Evolutionary conservation across 371 early-diverging fungal species (phyloP).

Genomic region (Apophysomyces sp.): DNA sequence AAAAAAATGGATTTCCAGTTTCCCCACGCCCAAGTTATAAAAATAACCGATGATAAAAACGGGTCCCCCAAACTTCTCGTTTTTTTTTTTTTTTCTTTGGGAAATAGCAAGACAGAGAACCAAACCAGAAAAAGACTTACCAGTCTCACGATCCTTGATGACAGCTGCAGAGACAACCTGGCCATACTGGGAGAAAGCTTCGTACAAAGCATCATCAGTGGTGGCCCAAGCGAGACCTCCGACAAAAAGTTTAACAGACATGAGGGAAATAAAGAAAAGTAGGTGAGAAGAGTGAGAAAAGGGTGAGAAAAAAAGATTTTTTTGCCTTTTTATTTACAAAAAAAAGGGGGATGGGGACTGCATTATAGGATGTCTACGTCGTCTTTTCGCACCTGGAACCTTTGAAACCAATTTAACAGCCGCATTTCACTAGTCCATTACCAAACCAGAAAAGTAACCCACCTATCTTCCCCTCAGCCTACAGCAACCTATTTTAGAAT

Average conservation of each 20-base stretch:
- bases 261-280: constrained; percentile 4
- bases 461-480: too few relatives aligned
- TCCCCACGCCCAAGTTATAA: background rate
- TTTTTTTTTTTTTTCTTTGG: too few relatives aligned
- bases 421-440: background rate
- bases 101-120: too few relatives aligned
- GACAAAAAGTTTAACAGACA: constrained; percentile 59
- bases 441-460: too few relatives aligned
- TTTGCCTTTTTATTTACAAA: background rate
- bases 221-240: constrained; percentile 69
- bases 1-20: background rate
- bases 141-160: constrained; percentile 47
- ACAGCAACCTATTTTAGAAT: too few relatives aligned
- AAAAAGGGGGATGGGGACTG: constrained; percentile 1
- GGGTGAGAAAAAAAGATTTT: too few relatives aligned
- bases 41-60: background rate
- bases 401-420: too few relatives aligned
- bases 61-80: too few relatives aligned
- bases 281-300: background rate
- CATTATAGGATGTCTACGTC: background rate
- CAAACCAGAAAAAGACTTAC: background rate
- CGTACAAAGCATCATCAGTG: constrained; percentile 51
- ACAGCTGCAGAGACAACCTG: constrained; percentile 39
- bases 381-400: background rate
- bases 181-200: constrained; percentile 45